Evolutionary conservation across 371 early-diverging fungal species (phyloP).

Genomic region (Mucor irregularis): DNA sequence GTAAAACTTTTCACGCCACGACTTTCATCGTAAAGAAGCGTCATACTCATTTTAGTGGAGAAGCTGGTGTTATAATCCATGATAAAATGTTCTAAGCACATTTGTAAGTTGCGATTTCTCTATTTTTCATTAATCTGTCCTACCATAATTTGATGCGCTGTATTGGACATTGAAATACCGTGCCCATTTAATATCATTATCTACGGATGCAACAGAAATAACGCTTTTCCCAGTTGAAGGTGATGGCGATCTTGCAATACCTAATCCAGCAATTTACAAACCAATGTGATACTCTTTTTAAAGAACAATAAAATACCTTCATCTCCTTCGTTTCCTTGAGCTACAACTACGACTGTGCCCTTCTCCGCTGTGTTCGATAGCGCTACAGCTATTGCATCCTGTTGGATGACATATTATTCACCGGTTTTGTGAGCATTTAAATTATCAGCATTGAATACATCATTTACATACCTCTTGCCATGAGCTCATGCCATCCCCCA

Average conservation of each 20-base stretch:
- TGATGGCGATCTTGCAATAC: slow-evolving; percentile 14
- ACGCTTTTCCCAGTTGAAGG: slow-evolving; percentile 49
- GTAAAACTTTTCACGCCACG: too few species aligned
- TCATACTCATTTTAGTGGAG: too few species aligned
- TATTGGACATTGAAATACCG: too few species aligned
- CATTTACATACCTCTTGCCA: slow-evolving; percentile 54
- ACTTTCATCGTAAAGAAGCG: too few species aligned
- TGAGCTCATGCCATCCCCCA: slow-evolving; percentile 44
- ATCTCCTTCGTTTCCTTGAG: slow-evolving; percentile 39
- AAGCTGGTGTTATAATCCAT: too few species aligned
- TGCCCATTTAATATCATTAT: slow-evolving; percentile 23
- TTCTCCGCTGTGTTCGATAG: slow-evolving; percentile 2
- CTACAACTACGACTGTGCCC: slow-evolving; percentile 18
- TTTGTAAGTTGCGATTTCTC: too few species aligned
- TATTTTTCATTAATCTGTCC: too few species aligned
- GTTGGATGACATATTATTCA: neutral
- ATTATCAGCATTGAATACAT: too few species aligned
- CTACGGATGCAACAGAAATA: slow-evolving; percentile 58
- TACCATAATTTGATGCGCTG: too few species aligned
- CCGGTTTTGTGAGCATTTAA: neutral
- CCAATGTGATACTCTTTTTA: neutral
- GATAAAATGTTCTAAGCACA: too few species aligned
- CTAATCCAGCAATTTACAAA: neutral
- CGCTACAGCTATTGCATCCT: slow-evolving; percentile 12
- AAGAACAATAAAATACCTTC: slow-evolving; percentile 16